Conservation (phyloP, 2,329 filamentous ascomycete species). For the Aspergillus jensenii region DNA sequence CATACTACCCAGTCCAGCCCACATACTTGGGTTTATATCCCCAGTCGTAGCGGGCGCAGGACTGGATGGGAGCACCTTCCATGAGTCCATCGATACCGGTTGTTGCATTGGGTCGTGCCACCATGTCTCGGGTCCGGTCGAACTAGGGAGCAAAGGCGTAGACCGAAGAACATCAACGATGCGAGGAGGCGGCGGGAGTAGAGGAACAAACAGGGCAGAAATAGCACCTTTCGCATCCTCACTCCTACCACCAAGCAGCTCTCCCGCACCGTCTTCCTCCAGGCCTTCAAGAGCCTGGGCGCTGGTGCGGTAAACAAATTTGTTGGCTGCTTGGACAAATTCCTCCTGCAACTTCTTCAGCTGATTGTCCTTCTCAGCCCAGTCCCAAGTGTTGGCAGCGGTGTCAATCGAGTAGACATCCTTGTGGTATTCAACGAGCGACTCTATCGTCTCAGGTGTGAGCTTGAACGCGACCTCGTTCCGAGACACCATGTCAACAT, state of each 20-base stretch:
- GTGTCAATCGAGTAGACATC: slow-evolving; percentile 90
- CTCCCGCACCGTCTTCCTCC: slow-evolving; percentile 93
- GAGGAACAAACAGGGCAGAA: slow-evolving; percentile 77
- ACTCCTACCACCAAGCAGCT: slow-evolving; percentile 85
- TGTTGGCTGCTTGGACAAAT: slow-evolving; percentile 95
- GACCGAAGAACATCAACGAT: slow-evolving; percentile 88
- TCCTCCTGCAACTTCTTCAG: slow-evolving; percentile 97
- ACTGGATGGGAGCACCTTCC: slow-evolving; percentile 88
- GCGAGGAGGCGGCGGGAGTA: slow-evolving; percentile 82
- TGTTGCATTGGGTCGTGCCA: slow-evolving; percentile 75
- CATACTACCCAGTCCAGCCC: slow-evolving; percentile 71
- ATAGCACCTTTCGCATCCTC: slow-evolving; percentile 91
- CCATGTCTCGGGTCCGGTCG: slow-evolving; percentile 69
- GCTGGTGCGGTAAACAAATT: slow-evolving; percentile 89
- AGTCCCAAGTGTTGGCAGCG: slow-evolving; percentile 85
- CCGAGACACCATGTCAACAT: slow-evolving; percentile 97
- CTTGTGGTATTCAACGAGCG: slow-evolving; percentile 93
- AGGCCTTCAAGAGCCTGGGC: slow-evolving; percentile 89
- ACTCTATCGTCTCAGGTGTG: slow-evolving; percentile 88
- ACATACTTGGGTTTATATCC: slow-evolving; percentile 72
- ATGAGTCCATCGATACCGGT: slow-evolving; percentile 74
- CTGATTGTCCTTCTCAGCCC: slow-evolving; percentile 94
- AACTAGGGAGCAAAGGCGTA: slow-evolving; percentile 81
- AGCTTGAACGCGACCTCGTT: slow-evolving; percentile 99
- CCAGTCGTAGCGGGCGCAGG: slow-evolving; percentile 70